phyloP scores from a whole-genome alignment of 306 rosid genomes.

The Rubus idaeus region DNA sequence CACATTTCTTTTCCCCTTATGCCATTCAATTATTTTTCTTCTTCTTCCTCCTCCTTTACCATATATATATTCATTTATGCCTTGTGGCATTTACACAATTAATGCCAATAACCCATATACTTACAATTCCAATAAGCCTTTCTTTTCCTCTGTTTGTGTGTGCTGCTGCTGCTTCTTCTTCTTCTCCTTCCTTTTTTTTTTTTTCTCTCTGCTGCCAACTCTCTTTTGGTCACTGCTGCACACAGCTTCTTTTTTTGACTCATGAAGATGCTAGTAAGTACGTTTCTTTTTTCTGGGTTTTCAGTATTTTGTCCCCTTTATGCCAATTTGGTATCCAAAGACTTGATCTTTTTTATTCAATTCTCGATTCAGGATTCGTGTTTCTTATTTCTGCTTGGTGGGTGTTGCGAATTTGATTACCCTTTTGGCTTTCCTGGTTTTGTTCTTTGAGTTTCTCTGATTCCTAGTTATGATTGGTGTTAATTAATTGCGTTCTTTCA shows the following conservation, averaged over 20 bases:
- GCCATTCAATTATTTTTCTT: slow-evolving; percentile 19
- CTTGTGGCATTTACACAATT: slow-evolving; percentile 64
- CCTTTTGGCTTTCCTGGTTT: not conserved
- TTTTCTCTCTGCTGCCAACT: slow-evolving; percentile 26
- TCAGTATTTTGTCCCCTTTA: not conserved
- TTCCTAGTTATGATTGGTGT: slow-evolving; percentile 1
- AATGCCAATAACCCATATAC: slow-evolving; percentile 55
- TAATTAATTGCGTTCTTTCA: slow-evolving; percentile 9
- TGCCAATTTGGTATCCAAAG: slow-evolving; percentile 23
- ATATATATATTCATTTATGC: slow-evolving; percentile 42
- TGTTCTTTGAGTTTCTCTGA: not conserved
- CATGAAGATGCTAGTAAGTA: slow-evolving; percentile 95
- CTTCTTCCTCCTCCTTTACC: not conserved
- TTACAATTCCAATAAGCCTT: slow-evolving; percentile 27
- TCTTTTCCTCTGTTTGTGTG: not conserved
- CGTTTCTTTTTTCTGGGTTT: slow-evolving; percentile 57
- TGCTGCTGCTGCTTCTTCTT: slow-evolving; percentile 29
- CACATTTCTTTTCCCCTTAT: not conserved
- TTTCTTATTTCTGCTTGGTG: slow-evolving; percentile 16
- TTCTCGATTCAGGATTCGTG: not conserved
- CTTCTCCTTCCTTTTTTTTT: slow-evolving; percentile 17
- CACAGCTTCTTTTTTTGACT: slow-evolving; percentile 47
- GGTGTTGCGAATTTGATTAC: slow-evolving; percentile 13
- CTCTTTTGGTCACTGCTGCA: slow-evolving; percentile 45
- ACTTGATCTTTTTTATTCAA: slow-evolving; percentile 18